Evolutionary conservation across 345 rosid species (phyloP).

Genomic region (Gossypium longicalyx): DNA sequence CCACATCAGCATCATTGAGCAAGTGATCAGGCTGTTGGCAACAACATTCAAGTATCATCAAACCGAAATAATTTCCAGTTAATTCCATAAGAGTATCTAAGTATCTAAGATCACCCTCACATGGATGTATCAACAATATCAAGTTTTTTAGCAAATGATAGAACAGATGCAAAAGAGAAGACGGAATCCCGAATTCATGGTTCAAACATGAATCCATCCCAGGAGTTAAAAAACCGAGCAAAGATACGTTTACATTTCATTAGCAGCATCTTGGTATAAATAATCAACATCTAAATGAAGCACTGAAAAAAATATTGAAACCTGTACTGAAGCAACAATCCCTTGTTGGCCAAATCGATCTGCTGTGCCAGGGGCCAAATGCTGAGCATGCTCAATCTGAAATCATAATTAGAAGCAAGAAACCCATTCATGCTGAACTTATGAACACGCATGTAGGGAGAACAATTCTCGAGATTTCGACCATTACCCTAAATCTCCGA

Average conservation of each 20-base stretch:
- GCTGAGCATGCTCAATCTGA: slow-evolving; percentile 93
- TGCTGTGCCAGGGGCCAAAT: slow-evolving; percentile 61
- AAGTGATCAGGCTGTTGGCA: slow-evolving; percentile 82
- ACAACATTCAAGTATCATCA: neutral
- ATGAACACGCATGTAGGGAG: neutral
- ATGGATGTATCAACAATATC: neutral
- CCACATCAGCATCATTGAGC: slow-evolving; percentile 75
- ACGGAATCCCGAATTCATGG: neutral
- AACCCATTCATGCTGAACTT: neutral
- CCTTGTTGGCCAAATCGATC: slow-evolving; percentile 62
- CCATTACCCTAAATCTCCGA: slow-evolving; percentile 75
- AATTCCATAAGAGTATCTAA: neutral
- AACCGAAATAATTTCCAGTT: neutral
- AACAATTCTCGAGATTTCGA: slow-evolving; percentile 21
- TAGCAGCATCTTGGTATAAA: neutral
- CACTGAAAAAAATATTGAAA: slow-evolving; percentile 21
- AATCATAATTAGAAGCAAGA: neutral
- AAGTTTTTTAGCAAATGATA: neutral
- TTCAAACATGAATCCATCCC: neutral
- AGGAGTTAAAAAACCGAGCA: neutral
- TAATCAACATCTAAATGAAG: neutral
- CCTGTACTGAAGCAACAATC: slow-evolving; percentile 84
- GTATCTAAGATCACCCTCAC: neutral
- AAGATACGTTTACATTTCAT: neutral
- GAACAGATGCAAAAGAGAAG: neutral